Evolutionary conservation across 78 protist species (phyloP).

Genomic region (Protostelium mycophagum): DNA sequence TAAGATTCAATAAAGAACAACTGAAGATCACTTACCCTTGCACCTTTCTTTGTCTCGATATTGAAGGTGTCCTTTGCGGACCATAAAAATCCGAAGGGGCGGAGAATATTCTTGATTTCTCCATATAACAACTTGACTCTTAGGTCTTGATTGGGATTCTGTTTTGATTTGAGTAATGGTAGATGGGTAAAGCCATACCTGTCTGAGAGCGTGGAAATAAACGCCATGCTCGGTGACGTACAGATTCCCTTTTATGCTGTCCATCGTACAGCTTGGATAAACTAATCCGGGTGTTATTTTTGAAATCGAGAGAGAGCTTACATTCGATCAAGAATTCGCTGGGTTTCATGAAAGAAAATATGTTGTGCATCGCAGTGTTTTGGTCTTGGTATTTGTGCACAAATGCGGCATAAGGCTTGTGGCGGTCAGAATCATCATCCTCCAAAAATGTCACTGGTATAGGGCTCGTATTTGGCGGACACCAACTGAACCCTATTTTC

Average conservation of each 20-base stretch:
- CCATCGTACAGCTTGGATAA: not conserved
- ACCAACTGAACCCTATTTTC: not conserved
- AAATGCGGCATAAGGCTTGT: not conserved
- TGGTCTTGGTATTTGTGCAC: not conserved
- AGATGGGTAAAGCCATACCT: not conserved
- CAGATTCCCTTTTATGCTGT: not conserved
- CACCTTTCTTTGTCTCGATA: not conserved
- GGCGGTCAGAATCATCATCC: not conserved
- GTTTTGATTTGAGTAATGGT: not conserved
- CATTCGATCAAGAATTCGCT: not conserved
- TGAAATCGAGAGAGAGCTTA: not conserved
- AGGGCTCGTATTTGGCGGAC: not conserved
- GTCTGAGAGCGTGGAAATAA: not conserved
- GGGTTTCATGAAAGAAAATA: not conserved
- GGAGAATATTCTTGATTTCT: not conserved
- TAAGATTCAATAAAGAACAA: not conserved
- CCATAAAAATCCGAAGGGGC: not conserved
- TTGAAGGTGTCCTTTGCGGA: not conserved
- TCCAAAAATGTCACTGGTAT: not conserved
- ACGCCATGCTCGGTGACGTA: not conserved
- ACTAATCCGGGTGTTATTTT: not conserved
- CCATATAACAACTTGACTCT: not conserved
- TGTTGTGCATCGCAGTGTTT: not conserved
- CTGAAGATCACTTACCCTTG: not conserved
- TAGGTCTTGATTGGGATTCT: not conserved